Evolutionary conservation across 2,329 filamentous ascomycete genomes (phyloP).

Genomic region (Beauveria bassiana): DNA sequence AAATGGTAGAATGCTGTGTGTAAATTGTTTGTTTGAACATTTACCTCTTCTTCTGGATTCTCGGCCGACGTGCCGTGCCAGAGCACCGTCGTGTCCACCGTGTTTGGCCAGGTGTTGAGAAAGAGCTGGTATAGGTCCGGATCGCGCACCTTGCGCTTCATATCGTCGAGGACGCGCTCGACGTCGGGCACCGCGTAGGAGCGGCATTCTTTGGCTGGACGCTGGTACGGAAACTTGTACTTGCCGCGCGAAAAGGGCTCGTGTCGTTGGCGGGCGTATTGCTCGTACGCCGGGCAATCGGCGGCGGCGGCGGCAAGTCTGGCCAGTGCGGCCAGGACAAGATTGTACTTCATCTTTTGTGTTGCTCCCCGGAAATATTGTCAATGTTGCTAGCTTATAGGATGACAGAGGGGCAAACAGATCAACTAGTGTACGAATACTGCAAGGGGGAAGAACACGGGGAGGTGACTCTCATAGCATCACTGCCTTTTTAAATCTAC

Average conservation of each 20-base stretch:
- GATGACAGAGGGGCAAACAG: background rate
- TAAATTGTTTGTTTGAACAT: background rate
- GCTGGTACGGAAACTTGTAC: conserved; percentile 70
- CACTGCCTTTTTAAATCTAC: too few relatives aligned
- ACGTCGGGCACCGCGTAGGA: conserved; percentile 73
- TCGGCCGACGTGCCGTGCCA: conserved; percentile 57
- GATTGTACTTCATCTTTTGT: conserved; percentile 5
- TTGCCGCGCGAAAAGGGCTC: conserved; percentile 69
- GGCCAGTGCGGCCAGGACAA: conserved; percentile 2
- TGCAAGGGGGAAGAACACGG: too few relatives aligned
- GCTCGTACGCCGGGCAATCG: conserved; percentile 28
- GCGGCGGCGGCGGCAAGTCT: conserved; percentile 16
- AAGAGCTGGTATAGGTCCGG: conserved; percentile 68
- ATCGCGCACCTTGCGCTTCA: conserved; percentile 64
- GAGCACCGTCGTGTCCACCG: conserved; percentile 63
- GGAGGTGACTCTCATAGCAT: too few relatives aligned
- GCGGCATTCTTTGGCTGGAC: conserved; percentile 67
- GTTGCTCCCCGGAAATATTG: background rate
- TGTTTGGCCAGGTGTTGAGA: conserved; percentile 66
- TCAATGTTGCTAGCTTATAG: too few relatives aligned
- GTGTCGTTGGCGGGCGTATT: conserved; percentile 38
- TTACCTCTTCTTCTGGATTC: conserved; percentile 50
- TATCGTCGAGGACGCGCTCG: conserved; percentile 64
- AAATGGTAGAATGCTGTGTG: background rate
- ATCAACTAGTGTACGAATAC: background rate